A percentile compares a stretch with the other conserved stretches of the same genome.
Conservation (phyloP, 352 stramenopile genomes). For the Phytopythium litorale region DNA sequence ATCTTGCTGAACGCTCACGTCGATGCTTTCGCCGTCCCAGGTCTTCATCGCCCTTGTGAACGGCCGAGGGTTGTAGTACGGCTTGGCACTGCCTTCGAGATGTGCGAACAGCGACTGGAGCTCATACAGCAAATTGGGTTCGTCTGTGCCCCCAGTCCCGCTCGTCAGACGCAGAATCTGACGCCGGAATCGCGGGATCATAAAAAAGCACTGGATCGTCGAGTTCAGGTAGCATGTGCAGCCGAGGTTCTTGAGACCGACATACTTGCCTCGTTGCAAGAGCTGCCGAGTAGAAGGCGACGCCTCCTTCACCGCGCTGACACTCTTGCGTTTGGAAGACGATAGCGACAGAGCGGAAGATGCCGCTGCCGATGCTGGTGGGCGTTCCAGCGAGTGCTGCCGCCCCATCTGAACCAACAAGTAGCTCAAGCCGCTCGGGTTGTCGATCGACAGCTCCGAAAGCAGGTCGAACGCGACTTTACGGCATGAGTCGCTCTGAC, state of each 20-base stretch:
- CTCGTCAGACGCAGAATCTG: slow-evolving; percentile 69
- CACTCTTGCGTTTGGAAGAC: slow-evolving; percentile 45
- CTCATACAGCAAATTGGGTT: slow-evolving; percentile 67
- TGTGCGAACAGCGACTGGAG: slow-evolving; percentile 91
- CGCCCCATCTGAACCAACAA: slow-evolving; percentile 65
- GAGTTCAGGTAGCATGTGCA: slow-evolving; percentile 97
- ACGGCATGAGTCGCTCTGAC: slow-evolving; percentile 67
- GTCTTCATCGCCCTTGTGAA: slow-evolving; percentile 85
- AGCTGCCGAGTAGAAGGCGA: slow-evolving; percentile 13
- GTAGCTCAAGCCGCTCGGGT: slow-evolving; percentile 52
- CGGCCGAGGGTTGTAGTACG: slow-evolving; percentile 77
- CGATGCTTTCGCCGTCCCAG: slow-evolving; percentile 84
- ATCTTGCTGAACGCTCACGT: slow-evolving; percentile 91
- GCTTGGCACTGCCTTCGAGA: slow-evolving; percentile 79
- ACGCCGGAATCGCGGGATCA: slow-evolving; percentile 89
- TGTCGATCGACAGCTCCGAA: slow-evolving; percentile 59
- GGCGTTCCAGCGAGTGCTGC: slow-evolving; percentile 69
- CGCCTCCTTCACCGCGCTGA: slow-evolving; percentile 35
- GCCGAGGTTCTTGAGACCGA: slow-evolving; percentile 93
- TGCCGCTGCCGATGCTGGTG: slow-evolving; percentile 21
- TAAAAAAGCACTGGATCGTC: slow-evolving; percentile 94
- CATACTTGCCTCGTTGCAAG: slow-evolving; percentile 73
- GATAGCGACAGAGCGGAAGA: slow-evolving; percentile 12
- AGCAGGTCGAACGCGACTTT: slow-evolving; percentile 80
- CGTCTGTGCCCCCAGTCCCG: slow-evolving; percentile 8